Conservation (phyloP, 164 flowering plant species). For the Warburgia ugandensis region DNA sequence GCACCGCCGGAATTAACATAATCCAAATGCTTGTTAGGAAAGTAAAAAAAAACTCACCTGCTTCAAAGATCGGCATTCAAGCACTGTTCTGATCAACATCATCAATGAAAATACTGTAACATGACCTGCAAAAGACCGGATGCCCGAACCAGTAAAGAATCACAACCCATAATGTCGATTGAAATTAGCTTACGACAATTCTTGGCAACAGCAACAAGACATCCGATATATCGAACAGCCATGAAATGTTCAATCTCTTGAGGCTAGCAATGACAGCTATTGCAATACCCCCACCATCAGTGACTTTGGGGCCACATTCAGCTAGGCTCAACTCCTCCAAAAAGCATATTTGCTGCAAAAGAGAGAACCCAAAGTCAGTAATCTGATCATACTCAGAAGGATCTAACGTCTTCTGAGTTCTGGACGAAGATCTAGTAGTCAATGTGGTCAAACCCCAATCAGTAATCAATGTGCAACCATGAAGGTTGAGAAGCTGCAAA, state of each 20-base stretch:
- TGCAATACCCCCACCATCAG: constrained; percentile 9
- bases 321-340: constrained; percentile 13
- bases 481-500: constrained; percentile 11
- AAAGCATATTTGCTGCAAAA: constrained; percentile 8
- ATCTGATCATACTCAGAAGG: constrained; percentile 12
- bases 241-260: constrained; percentile 7
- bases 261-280: constrained; percentile 3
- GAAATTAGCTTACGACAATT: constrained; percentile 6
- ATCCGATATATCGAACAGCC: constrained; percentile 12
- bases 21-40: too few species aligned
- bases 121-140: constrained; percentile 8
- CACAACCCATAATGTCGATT: constrained; percentile 11
- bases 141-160: constrained; percentile 8
- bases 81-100: constrained; percentile 9
- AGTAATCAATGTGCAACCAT: constrained; percentile 11
- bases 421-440: constrained; percentile 8
- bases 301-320: constrained; percentile 14
- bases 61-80: constrained; percentile 12
- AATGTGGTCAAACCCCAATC: constrained; percentile 12
- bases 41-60: constrained; percentile 1
- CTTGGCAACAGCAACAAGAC: constrained; percentile 8
- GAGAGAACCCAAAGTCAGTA: constrained; percentile 9
- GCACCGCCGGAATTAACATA: too few species aligned
- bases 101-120: constrained; percentile 6
- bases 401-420: constrained; percentile 7